Evolutionary conservation across 768 basidiomycete genomes (phyloP), one percentile per base, ranked within the genome.

Genomic region (Rhodocollybia butyracea): DNA sequence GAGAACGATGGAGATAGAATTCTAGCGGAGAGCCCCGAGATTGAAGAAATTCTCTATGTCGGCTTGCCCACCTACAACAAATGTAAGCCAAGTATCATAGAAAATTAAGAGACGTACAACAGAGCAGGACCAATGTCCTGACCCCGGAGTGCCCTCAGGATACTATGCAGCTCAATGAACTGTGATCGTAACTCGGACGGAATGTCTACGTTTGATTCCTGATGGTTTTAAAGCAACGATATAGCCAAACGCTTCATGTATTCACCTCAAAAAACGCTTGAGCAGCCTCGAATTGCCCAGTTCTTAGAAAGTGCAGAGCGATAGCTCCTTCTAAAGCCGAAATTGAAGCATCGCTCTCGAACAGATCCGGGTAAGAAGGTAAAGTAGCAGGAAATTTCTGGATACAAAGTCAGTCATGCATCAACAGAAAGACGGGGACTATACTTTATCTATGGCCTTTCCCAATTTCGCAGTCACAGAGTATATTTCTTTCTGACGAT

Each of bases 401-500:
- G 24, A 11, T 19, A 46, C 47, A 46, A 54, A 41, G 36, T 32
- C 56, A 26, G 51, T 38, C 39, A 53, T 26, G 45, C 27, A 15
- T 36, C 29, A 31, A 29, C 26, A 13, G 11, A 7, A 29, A 21
- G 8, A 10, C n/a, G 15, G 15, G 24, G 43, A 45, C 1, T 27
- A 15, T 10, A 29, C 96, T 87, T 97, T 98, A 66, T 98, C 96
- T 66, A 98, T 69, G 0, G 85, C 80, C 71, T 94, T 98, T 27
- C 91, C 92, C 34, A 95, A 76, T 60, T 83, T 83, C 26, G 85
- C 81, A 8, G 97, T 70, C 2, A 86, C 84, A 19, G 78, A 82
- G 63, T 95, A 91, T 31, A 93, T 79, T 61, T 94, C 94, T 69
- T 95, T 98, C 76, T 94, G 86, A 3, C 86, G 80, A 32, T 94